Evolutionary conservation across 2,329 filamentous ascomycete species (phyloP).

Genomic region (Aureobasidium namibiae): DNA sequence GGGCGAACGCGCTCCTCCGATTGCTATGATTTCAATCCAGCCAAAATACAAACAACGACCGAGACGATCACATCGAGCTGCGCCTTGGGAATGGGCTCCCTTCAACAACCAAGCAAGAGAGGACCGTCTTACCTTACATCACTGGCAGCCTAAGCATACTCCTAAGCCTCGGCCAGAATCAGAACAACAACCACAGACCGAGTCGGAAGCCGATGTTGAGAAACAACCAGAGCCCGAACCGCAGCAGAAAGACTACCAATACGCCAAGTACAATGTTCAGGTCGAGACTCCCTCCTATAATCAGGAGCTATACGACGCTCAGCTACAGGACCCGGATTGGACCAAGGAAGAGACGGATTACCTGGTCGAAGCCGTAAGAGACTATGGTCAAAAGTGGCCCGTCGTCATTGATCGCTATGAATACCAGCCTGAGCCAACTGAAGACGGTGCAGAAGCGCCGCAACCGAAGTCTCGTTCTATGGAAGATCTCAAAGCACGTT

Average conservation of each 20-base stretch:
- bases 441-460: conserved; percentile 15
- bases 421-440: conserved; percentile 40
- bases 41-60: conserved; percentile 42
- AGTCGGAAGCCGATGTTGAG: conserved; percentile 18
- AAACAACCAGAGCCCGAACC: conserved; percentile 27
- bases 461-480: conserved; percentile 53
- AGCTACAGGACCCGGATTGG: conserved; percentile 71
- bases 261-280: conserved; percentile 81
- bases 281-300: conserved; percentile 73
- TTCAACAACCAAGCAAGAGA: conserved; percentile 73
- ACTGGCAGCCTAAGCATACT: conserved; percentile 64
- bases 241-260: conserved; percentile 47
- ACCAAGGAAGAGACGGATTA: conserved; percentile 91
- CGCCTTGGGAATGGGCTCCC: conserved; percentile 44
- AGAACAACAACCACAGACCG: conserved; percentile 20
- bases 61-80: conserved; percentile 38
- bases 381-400: conserved; percentile 84
- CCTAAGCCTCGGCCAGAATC: conserved; percentile 19
- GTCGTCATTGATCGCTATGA: conserved; percentile 91
- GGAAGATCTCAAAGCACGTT: conserved; percentile 86
- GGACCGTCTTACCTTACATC: conserved; percentile 63
- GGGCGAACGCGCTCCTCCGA: conserved; percentile 44
- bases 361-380: conserved; percentile 62
- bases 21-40: conserved; percentile 41
- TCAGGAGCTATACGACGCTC: conserved; percentile 74